A percentile compares a stretch with the other conserved stretches of the same genome.
Conservation (phyloP, 1,284 basidiomycete genomes). For the Cryptococcus sp. region DNA sequence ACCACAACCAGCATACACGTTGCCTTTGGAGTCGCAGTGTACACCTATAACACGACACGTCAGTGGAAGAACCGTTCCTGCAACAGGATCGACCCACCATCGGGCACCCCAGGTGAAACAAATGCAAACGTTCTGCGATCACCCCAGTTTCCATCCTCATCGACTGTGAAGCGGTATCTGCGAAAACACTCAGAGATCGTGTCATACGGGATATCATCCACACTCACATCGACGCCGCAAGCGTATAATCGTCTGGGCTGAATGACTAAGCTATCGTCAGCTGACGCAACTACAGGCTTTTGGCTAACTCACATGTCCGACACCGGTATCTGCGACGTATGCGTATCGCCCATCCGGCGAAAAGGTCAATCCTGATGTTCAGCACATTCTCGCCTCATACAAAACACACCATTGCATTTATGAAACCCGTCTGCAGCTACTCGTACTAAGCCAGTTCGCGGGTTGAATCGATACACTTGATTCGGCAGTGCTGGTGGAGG, state of each 20-base stretch:
- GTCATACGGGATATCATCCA: too few relatives aligned
- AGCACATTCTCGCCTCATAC: too few relatives aligned
- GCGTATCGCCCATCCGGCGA: slow-evolving; percentile 65
- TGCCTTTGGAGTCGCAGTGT: slow-evolving; percentile 63
- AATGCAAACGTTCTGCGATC: slow-evolving; percentile 74
- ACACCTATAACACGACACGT: slow-evolving; percentile 41
- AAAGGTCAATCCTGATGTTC: slow-evolving; percentile 65
- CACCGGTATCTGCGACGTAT: slow-evolving; percentile 61
- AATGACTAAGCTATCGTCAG: too few relatives aligned
- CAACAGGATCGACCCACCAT: slow-evolving; percentile 41
- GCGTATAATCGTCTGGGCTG: too few relatives aligned
- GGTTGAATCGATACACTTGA: slow-evolving; percentile 73
- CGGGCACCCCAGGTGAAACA: slow-evolving; percentile 65
- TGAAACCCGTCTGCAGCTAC: slow-evolving; percentile 70
- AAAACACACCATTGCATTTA: slow-evolving; percentile 45
- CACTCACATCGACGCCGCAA: too few relatives aligned
- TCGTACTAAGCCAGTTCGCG: slow-evolving; percentile 62
- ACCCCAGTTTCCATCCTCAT: slow-evolving; percentile 60
- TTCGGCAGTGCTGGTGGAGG: slow-evolving; percentile 64
- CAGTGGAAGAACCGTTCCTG: too few relatives aligned
- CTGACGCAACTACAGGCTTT: too few relatives aligned
- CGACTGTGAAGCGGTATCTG: slow-evolving; percentile 72
- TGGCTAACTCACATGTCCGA: slow-evolving; percentile 7
- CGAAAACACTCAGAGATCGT: too few relatives aligned
- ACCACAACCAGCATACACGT: slow-evolving; percentile 68